Evolutionary conservation across 2,329 filamentous ascomycete species (phyloP).

Genomic region (Ascochyta fabae): DNA sequence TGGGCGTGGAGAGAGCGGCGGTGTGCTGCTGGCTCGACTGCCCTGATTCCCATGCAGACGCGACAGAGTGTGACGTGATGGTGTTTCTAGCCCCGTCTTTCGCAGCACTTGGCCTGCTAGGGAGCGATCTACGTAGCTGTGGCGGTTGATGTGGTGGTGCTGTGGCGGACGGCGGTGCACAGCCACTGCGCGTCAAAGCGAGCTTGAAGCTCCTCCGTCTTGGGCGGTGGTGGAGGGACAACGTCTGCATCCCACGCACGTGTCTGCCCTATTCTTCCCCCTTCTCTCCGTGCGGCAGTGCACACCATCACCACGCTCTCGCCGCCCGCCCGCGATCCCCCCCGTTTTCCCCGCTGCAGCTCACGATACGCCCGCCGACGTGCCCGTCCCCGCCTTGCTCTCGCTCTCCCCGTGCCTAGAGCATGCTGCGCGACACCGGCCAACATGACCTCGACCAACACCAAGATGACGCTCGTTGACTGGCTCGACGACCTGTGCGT

Average conservation of each 20-base stretch:
- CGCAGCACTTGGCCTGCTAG: neutral
- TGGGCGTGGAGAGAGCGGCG: slow-evolving; percentile 10
- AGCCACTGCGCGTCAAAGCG: neutral
- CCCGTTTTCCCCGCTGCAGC: slow-evolving; percentile 7
- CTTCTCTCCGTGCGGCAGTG: slow-evolving; percentile 41
- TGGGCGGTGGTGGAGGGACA: too few species aligned
- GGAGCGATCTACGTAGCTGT: neutral
- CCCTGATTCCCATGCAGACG: slow-evolving; percentile 34
- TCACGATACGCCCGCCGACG: slow-evolving; percentile 10
- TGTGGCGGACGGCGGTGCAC: neutral
- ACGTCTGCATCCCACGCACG: neutral
- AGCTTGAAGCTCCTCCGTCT: neutral
- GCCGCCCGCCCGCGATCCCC: slow-evolving; percentile 3
- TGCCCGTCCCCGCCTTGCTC: slow-evolving; percentile 8
- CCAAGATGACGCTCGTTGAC: slow-evolving; percentile 87
- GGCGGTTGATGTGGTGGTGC: neutral
- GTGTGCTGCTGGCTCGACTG: slow-evolving; percentile 35
- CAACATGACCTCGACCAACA: slow-evolving; percentile 59
- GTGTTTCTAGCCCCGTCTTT: slow-evolving; percentile 16
- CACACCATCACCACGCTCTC: slow-evolving; percentile 9
- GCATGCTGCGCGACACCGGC: slow-evolving; percentile 66
- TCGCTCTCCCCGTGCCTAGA: slow-evolving; percentile 39
- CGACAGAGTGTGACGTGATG: slow-evolving; percentile 16
- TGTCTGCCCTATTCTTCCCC: slow-evolving; percentile 21
- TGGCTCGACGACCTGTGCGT: slow-evolving; percentile 98